Evolutionary conservation across 2,329 filamentous ascomycete species (phyloP), one percentile per base, ranked within the genome.

Genomic region (Claviceps sp.): DNA sequence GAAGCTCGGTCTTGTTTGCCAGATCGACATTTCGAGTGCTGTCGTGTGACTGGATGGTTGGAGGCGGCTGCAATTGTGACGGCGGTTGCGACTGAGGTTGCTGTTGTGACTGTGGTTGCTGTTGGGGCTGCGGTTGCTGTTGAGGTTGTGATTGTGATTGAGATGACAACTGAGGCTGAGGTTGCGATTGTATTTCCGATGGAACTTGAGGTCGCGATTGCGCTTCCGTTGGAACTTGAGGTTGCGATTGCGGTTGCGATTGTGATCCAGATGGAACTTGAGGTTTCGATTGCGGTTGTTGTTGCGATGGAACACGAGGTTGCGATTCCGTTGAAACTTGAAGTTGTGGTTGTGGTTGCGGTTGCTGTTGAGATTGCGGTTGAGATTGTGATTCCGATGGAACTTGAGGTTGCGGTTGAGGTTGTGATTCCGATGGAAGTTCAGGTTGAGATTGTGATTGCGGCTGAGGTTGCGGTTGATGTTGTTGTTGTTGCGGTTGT

Each of bases 1-100:
- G 54, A 16, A 50, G 51, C 13, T 61, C 60, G 40, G 59, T 54
- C 51, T 63, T 57, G 7, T 59, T 56, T 48, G 58, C 56, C 26
- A 58, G 52, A 18, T 59, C 60, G 40, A 59, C 8, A 30, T 55
- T 50, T 62, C 57, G 8, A 58, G 56, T 47, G 59, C 56, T 36
- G 26, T 59, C 54, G 22, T 60, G 60, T 18, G 57, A 50, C 4
- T 59, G 56, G 18, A 58, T 37, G 9, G 40, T 45, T 38, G 47
- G 57, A 37, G 49, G 38, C 18, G 41, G 46, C 8, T 50, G 49
- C 9, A 48, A 48, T 8, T 52, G 53, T 30, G 49, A 51, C 14
- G 44, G 37, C 7, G 13, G 41, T 16, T 30, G 7, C 11, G n/a
- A 8, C 8, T n/a, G 40, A 9, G n/a, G 43, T 18, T 45, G 44